Percentiles rank a stretch among this genome's conserved stretches.
phyloP scores from a whole-genome alignment of 352 stramenopile species.

The Elongisporangium undulatum region DNA sequence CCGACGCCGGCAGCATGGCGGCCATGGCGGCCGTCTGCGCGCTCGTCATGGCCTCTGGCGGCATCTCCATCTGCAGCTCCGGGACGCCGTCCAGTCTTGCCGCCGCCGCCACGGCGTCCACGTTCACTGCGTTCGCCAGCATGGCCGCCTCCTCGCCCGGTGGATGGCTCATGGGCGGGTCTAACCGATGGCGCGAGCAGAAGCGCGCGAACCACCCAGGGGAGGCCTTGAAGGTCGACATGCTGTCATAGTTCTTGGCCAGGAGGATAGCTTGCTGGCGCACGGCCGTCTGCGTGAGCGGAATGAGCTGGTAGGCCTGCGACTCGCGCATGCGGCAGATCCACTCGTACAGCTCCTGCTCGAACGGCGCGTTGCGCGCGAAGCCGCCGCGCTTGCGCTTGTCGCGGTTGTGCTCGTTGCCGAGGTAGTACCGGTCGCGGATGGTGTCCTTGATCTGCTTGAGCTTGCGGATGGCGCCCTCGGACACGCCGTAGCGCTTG shows the following conservation, averaged over 20 bases:
- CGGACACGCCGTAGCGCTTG: slow-evolving; percentile 82
- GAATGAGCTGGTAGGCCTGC: slow-evolving; percentile 79
- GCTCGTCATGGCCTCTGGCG: slow-evolving; percentile 2
- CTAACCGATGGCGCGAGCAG: slow-evolving; percentile 78
- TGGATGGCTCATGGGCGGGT: slow-evolving; percentile 42
- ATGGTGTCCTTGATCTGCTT: slow-evolving; percentile 87
- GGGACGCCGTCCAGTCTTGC: slow-evolving; percentile 16
- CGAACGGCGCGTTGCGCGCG: slow-evolving; percentile 77
- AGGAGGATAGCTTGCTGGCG: slow-evolving; percentile 81
- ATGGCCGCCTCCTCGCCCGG: slow-evolving; percentile 22
- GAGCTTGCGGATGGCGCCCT: slow-evolving; percentile 84
- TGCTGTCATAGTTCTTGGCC: slow-evolving; percentile 81
- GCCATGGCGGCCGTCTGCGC: slow-evolving; percentile 2
- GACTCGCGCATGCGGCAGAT: slow-evolving; percentile 80
- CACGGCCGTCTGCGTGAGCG: slow-evolving; percentile 79
- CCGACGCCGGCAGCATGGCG: slow-evolving; percentile 1
- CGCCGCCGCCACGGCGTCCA: slow-evolving; percentile 10
- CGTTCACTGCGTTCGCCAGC: slow-evolving; percentile 21
- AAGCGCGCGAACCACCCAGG: slow-evolving; percentile 86
- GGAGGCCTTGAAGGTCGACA: slow-evolving; percentile 84
- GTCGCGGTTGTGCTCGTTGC: slow-evolving; percentile 84
- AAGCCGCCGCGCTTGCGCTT: slow-evolving; percentile 84
- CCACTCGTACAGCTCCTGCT: slow-evolving; percentile 85
- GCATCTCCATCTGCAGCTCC: background rate
- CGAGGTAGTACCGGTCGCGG: slow-evolving; percentile 74